These are phyloP conservation scores for Magnusiomyces suaveolens DNA, from an alignment of 1,139 yeast species.

Conservation along the genomic window DNA sequence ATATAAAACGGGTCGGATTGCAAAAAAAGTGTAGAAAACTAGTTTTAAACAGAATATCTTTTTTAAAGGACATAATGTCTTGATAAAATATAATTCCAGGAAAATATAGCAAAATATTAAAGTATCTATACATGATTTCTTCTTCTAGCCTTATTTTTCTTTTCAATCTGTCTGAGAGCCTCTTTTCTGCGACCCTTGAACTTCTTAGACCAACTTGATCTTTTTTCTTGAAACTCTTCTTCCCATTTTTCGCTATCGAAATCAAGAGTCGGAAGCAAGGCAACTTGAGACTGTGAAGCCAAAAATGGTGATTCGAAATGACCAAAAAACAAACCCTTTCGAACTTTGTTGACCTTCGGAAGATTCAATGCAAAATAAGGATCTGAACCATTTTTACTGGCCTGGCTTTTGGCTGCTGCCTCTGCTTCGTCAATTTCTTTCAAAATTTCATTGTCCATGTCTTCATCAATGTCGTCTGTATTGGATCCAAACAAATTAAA, in stretches of 20 bases:
- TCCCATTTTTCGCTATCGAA: slow-evolving; percentile 50
- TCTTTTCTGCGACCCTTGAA: slow-evolving; percentile 71
- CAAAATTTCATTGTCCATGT: slow-evolving; percentile 9
- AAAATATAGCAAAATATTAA: no score
- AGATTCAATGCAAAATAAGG: not conserved
- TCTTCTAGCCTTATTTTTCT: slow-evolving; percentile 23
- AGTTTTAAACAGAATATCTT: no score
- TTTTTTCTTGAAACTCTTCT: slow-evolving; percentile 67
- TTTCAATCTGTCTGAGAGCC: slow-evolving; percentile 49
- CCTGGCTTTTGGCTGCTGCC: slow-evolving; percentile 29
- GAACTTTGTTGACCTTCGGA: slow-evolving; percentile 14
- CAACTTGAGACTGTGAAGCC: slow-evolving; percentile 70
- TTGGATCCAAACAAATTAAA: slow-evolving; percentile 24
- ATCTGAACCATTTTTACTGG: not conserved
- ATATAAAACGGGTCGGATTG: no score
- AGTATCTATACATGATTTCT: not conserved
- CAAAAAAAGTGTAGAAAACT: no score
- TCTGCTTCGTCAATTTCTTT: slow-evolving; percentile 16
- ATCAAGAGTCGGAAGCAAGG: slow-evolving; percentile 36
- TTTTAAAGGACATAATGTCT: no score
- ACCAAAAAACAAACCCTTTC: slow-evolving; percentile 65
- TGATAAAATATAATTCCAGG: no score
- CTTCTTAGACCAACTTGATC: slow-evolving; percentile 73
- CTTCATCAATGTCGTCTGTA: slow-evolving; percentile 19
- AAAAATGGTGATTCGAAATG: slow-evolving; percentile 81